Base-by-base conservation (phyloP, 208 protist species). In the Histomonas meleagridis region DNA sequence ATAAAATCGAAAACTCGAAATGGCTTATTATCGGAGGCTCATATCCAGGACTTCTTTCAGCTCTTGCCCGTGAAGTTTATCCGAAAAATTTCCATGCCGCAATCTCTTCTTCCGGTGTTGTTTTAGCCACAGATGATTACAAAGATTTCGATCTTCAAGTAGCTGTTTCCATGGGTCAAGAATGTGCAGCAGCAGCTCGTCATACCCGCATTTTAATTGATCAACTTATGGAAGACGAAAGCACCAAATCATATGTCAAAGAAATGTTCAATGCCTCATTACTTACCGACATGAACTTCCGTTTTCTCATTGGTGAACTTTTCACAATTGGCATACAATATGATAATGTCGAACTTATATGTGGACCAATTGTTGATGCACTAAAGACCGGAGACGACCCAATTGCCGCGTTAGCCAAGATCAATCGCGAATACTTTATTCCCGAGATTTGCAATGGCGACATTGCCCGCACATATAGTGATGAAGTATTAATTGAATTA, bases 31-130 rank as follows among this genome's bases (percentile, higher is more conserved):
- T 43, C 21, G 76, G 76, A 38, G 76, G 76, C 18, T 86, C 76
- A 86, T 86, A 86, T 26, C 35, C 76, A 43, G 76, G 76, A n/a
- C 21, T 86, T 0, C 7, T 86, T 9, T 86, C 76, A 16, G 76
- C 76, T 26, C 38, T 51, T 14, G 46, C 76, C 32, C 23, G 76
- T 40, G n/a, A 16, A 9, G 10, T 21, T 32, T 86, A 51, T 55
- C 32, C 40, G 40, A 49, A 79, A 4, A 26, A 51, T 18, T 86
- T 86, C 46, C 46, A 86, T 38, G 76, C 46, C 5, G 40, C 76
- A 38, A 46, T 86, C 28, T 43, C 76, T 55, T 86, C 76, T 18
- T 86, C 76, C 0, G 76, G 76, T 86, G 76, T 86, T 35, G 76
- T 86, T 48, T 32, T 55, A 2, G 76, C 76, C 9, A 86, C 14